phyloP scores from a whole-genome alignment of 2,329 filamentous ascomycete genomes.

The Cladosporium sphaerospermum region DNA sequence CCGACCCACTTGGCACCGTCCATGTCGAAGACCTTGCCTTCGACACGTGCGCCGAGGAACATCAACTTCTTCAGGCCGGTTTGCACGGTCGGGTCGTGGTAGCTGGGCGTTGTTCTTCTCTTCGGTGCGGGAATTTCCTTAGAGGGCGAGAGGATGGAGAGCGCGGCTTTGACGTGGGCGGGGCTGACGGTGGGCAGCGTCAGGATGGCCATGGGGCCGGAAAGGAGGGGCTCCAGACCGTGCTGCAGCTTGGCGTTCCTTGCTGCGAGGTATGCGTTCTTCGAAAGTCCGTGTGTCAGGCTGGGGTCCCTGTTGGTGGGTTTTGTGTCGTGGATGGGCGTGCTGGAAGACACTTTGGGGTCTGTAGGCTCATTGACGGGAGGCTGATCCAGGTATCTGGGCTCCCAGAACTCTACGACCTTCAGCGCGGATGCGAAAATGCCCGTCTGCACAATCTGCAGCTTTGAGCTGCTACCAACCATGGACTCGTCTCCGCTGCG shows the following conservation, averaged over 20 bases:
- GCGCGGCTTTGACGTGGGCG: slow-evolving; percentile 71
- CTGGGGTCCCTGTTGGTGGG: slow-evolving; percentile 37
- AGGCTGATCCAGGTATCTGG: slow-evolving; percentile 26
- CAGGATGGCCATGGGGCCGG: slow-evolving; percentile 73
- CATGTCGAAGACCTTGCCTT: slow-evolving; percentile 75
- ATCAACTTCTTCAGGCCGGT: slow-evolving; percentile 79
- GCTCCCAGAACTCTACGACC: slow-evolving; percentile 72
- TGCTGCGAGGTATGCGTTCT: slow-evolving; percentile 46
- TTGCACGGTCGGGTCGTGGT: slow-evolving; percentile 74
- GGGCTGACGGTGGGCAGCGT: slow-evolving; percentile 79
- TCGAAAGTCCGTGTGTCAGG: slow-evolving; percentile 55
- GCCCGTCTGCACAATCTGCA: slow-evolving; percentile 81
- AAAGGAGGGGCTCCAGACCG: slow-evolving; percentile 67
- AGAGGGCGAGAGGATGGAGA: slow-evolving; percentile 70
- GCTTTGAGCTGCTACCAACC: slow-evolving; percentile 42
- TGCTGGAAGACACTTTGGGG: slow-evolving; percentile 10
- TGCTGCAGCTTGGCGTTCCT: slow-evolving; percentile 47
- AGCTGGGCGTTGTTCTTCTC: slow-evolving; percentile 68
- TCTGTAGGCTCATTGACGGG: slow-evolving; percentile 29
- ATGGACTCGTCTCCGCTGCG: slow-evolving; percentile 58
- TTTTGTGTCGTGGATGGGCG: slow-evolving; percentile 25
- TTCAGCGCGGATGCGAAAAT: slow-evolving; percentile 82
- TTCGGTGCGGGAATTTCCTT: slow-evolving; percentile 71
- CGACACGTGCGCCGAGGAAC: slow-evolving; percentile 78
- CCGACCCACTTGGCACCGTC: slow-evolving; percentile 66